These are phyloP conservation scores for Mycena capillaripes DNA, from an alignment of 768 basidiomycete species.

Conservation along the genomic window DNA sequence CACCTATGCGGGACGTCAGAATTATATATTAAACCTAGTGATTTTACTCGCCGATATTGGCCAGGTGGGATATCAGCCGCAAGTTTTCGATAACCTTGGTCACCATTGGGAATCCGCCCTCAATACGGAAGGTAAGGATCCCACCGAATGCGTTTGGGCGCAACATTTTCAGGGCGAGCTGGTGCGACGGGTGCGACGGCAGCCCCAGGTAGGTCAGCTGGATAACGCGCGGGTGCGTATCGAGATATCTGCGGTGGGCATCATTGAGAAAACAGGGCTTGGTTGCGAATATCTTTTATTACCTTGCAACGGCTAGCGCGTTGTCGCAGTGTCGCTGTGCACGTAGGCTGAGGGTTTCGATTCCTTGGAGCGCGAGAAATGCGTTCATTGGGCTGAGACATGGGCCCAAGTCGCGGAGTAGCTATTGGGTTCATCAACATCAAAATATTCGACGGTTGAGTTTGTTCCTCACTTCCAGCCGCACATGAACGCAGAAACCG, in stretches of 20 bases:
- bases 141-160: constrained; percentile 74
- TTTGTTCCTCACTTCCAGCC: background rate
- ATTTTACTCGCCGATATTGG: constrained; percentile 71
- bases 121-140: constrained; percentile 84
- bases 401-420: constrained; percentile 79
- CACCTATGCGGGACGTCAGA: constrained; percentile 50
- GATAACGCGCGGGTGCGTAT: constrained; percentile 71
- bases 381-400: constrained; percentile 64
- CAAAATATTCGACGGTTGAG: too few relatives aligned
- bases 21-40: background rate
- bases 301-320: constrained; percentile 60
- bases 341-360: constrained; percentile 75
- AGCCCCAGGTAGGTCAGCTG: constrained; percentile 88
- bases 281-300: too few relatives aligned
- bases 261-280: constrained; percentile 55
- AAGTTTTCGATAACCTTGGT: constrained; percentile 77
- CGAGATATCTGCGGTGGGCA: constrained; percentile 71
- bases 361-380: constrained; percentile 80
- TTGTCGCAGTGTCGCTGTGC: constrained; percentile 72
- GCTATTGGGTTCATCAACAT: too few relatives aligned
- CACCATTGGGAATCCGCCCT: constrained; percentile 65
- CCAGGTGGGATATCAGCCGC: constrained; percentile 76
- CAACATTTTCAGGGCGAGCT: constrained; percentile 68
- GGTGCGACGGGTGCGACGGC: constrained; percentile 70
- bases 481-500: background rate